Conservation (phyloP, 2,329 filamentous ascomycete genomes). For the Monilinia aucupariae region DNA sequence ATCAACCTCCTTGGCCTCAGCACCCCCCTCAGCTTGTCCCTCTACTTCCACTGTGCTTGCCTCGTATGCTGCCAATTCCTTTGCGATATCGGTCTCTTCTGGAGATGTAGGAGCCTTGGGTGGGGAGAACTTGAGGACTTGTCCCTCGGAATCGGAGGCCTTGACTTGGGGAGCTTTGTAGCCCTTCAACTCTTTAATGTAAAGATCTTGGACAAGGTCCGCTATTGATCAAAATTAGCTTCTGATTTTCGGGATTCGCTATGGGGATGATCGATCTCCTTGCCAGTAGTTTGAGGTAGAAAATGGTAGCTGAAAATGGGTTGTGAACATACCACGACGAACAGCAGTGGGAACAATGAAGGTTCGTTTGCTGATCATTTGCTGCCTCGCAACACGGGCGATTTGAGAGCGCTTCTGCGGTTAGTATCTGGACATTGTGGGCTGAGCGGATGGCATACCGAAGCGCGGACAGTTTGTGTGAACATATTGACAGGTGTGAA, state of each 20-base stretch:
- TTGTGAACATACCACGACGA: conserved; percentile 33
- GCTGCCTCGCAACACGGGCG: conserved; percentile 34
- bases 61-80: conserved; percentile 92
- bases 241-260: not conserved
- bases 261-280: not conserved
- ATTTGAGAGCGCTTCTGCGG: conserved; percentile 35
- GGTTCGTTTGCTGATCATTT: conserved; percentile 33
- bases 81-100: conserved; percentile 89
- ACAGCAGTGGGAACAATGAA: conserved; percentile 36
- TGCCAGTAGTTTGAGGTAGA: not conserved
- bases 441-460: conserved; percentile 31
- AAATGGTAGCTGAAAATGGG: conserved; percentile 2
- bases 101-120: conserved; percentile 81
- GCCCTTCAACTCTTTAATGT: conserved; percentile 90
- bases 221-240: conserved; percentile 47
- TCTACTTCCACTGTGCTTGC: conserved; percentile 89
- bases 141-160: conserved; percentile 78
- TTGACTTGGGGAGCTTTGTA: conserved; percentile 87
- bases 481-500: conserved; percentile 31
- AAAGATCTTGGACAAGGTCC: conserved; percentile 96
- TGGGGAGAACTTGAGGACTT: conserved; percentile 79
- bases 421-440: conserved; percentile 24
- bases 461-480: conserved; percentile 35
- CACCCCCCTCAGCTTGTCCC: conserved; percentile 64
- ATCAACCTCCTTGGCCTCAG: conserved; percentile 53